Evolutionary conservation across 192 early-diverging fungal genomes (phyloP), one percentile per base, ranked within the genome.

Genomic region (Obelidium mucronatum): DNA sequence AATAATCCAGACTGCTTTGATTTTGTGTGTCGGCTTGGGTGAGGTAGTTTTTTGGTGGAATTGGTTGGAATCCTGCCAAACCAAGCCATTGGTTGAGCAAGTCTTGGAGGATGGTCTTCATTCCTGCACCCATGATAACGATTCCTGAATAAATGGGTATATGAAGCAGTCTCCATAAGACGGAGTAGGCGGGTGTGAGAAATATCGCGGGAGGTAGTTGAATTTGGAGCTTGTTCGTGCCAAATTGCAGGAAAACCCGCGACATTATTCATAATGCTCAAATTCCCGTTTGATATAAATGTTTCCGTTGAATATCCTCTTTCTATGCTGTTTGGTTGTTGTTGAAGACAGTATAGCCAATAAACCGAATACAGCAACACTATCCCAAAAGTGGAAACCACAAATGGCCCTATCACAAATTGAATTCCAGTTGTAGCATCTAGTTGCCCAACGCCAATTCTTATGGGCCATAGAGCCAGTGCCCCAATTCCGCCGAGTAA

Each of bases 111-210:
- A 68, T 52, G 6, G 52, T 6, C 24, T 52, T 42, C 24, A 54
- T 31, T 19, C 67, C 67, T 17, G 28, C 67, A 33, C 44, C 67
- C n/a, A 54, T 34, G 8, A 68, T 15, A 54, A 68, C 31, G 6
- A 68, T 42, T 53, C 67, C 67, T 11, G 52, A 26, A 35, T 34
- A 53, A 4, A 68, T 22, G 2, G 67, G 67, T 24, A 68, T 11
- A 51, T 68, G 67, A 19, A 68, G 34, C n/a, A 68, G 67, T 52
- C 67, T 44, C 67, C 67, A 68, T 17, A 48, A 26, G 11, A 68
- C 13, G 11, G 67, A 39, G 31, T 31, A 68, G 13, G 67, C 42
- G 22, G 67, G 67, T 19, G 52, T 52, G 44, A n/a, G n/a, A n/a
- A n/a, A n/a, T n/a, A n/a, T n/a, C n/a, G n/a, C 19, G 19, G 24